Evolutionary conservation across 495 filamentous ascomycete genomes (phyloP).

Genomic region (Delitschia confertaspora): DNA sequence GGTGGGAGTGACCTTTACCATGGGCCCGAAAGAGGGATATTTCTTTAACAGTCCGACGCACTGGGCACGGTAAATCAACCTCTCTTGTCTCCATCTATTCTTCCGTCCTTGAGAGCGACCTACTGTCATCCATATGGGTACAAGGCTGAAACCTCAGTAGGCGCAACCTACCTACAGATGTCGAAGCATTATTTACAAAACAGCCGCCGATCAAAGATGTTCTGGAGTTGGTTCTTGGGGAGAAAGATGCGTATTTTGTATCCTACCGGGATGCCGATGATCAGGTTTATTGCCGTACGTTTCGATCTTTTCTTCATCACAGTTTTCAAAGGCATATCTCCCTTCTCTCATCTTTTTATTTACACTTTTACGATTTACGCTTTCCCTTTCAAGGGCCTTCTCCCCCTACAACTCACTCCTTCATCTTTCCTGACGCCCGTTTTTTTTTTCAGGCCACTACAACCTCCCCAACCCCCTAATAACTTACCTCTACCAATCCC

Average conservation of each 20-base stretch:
- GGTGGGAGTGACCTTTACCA: conserved; percentile 16
- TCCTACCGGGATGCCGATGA: conserved; percentile 21
- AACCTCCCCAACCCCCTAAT: conserved; percentile 25
- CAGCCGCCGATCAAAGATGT: conserved; percentile 20
- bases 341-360: neutral
- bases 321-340: neutral
- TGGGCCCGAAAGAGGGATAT: conserved; percentile 23
- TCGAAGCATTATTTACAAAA: conserved; percentile 24
- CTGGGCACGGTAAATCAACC: conserved; percentile 20
- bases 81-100: neutral
- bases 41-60: conserved; percentile 26
- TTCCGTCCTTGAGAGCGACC: neutral
- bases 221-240: conserved; percentile 18
- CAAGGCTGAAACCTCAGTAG: too few relatives aligned
- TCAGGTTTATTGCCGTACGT: conserved; percentile 17
- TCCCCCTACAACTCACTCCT: neutral
- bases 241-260: conserved; percentile 19
- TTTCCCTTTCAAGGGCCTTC: too few relatives aligned
- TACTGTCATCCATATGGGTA: too few relatives aligned
- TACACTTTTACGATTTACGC: neutral
- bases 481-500: conserved; percentile 22
- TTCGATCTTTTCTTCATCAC: neutral
- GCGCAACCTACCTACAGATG: conserved; percentile 23
- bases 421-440: neutral
- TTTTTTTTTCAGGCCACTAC: conserved; percentile 18